Evolutionary conservation across 768 basidiomycete genomes (phyloP), one percentile per base, ranked within the genome.

Genomic region (Cystobasidium onofrii): DNA sequence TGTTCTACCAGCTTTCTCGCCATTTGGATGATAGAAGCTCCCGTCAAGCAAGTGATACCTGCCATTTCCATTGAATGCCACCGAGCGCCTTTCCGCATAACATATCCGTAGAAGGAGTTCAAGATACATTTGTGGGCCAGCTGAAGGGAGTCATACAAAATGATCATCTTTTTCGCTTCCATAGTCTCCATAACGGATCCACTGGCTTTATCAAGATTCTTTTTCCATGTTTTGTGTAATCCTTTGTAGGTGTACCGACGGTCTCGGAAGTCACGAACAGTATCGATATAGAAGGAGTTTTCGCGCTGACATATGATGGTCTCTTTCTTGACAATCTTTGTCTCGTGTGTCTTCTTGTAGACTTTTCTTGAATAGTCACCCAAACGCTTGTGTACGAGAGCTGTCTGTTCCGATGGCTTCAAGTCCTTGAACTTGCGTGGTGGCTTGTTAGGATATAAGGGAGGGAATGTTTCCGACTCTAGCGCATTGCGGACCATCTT

Each of bases 1-100:
- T 96, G 92, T 78, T 99, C 96, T 25, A 99, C 96, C 34, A 98
- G 85, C 73, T 93, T 89, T 43, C 96, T 87, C 17, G 96, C 95
- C 92, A 99, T 94, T 81, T 99, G 95, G 77, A 99, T 98, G 83
- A 99, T 98, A 6, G 87, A 91, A 23, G 96, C 93, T 46, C 96
- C 96, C 0, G 96, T 98, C 65, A 98, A 84, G 82, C 96, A 99
- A 13, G 96, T 98, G 75, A 99, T 97, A 7, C 96, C 96, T 0
- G 96, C 96, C 96, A 99, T 99, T 84, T 99, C 96, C 96, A 99
- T 97, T 33, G 95, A 98, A 81, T 97, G 94, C 96, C 96, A 99
- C 34, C 96, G 85, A 20, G 96, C 96, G 65, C 96, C 96, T 80
- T 99, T 98, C 46, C 96, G 88, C 96, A 98, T 98, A 80, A 99